Evolutionary conservation across 176 grass and related monocot species (phyloP).

Genomic region (Phoenix dactylifera): DNA sequence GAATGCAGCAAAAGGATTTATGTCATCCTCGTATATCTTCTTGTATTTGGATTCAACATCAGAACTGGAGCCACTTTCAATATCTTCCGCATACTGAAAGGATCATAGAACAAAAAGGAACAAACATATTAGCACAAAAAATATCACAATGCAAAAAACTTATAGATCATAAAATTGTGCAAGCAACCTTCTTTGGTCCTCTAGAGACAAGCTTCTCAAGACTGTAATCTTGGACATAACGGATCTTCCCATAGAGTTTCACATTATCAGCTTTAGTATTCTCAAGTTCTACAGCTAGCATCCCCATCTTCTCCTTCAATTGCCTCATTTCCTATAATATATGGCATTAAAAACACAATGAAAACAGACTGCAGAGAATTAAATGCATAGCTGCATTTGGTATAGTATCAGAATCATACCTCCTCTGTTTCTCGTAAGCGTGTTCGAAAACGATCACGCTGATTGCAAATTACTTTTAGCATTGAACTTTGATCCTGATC

Average conservation of each 20-base stretch:
- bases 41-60: conserved; percentile 99
- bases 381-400: conserved; percentile 4
- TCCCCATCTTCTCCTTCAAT: conserved; percentile 86
- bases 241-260: conserved; percentile 91
- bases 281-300: conserved; percentile 82
- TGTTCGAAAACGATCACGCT: conserved; percentile 89
- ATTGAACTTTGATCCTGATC: conserved; percentile 99
- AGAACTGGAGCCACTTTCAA: conserved; percentile 91
- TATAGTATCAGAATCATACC: conserved; percentile 35
- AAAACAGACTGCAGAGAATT: conserved; percentile 1
- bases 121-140: conserved; percentile 22
- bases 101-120: conserved; percentile 12
- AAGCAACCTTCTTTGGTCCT: conserved; percentile 85
- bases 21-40: conserved; percentile 99
- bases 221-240: conserved; percentile 96
- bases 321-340: conserved; percentile 74
- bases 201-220: conserved; percentile 95
- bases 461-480: conserved; percentile 98
- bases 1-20: conserved; percentile 99
- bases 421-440: conserved; percentile 88
- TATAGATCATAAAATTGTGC: conserved; percentile 1
- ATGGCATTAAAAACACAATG: conserved; percentile 1
- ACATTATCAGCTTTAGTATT: conserved; percentile 98
- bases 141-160: conserved; percentile 2
- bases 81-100: conserved; percentile 82